Evolutionary conservation across 257 asterid genomes (phyloP).

Genomic region (Voacanga thouarsii): DNA sequence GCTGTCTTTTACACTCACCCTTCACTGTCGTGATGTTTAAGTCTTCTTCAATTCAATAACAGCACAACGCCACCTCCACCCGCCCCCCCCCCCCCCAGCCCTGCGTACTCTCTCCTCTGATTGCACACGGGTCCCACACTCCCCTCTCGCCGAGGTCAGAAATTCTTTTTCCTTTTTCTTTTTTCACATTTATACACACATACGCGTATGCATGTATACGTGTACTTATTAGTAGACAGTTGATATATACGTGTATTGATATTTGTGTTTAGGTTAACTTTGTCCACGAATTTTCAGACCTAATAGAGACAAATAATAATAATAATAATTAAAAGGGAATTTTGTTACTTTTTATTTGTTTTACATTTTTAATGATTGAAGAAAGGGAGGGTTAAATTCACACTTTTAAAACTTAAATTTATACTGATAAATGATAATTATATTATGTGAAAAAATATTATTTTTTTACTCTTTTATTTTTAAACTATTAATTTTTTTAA

Average conservation of each 20-base stretch:
- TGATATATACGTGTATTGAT: neutral
- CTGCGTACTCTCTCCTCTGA: neutral
- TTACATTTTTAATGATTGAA: too few species aligned
- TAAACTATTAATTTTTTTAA: too few species aligned
- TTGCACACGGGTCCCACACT: slow-evolving; percentile 39
- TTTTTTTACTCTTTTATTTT: too few species aligned
- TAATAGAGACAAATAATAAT: too few species aligned
- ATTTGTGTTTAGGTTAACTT: too few species aligned
- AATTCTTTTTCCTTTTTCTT: neutral
- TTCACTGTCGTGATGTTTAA: slow-evolving; percentile 76
- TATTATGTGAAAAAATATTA: too few species aligned
- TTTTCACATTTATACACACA: neutral
- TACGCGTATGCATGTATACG: slow-evolving; percentile 6
- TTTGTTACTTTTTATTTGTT: too few species aligned
- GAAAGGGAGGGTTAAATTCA: too few species aligned
- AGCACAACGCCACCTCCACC: slow-evolving; percentile 10
- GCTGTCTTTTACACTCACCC: slow-evolving; percentile 61
- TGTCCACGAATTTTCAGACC: too few species aligned
- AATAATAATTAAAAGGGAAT: too few species aligned
- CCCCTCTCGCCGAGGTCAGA: slow-evolving; percentile 33
- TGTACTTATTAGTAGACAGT: neutral
- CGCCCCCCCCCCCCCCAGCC: slow-evolving; percentile 11
- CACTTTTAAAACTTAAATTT: too few species aligned
- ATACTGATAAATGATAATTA: too few species aligned
- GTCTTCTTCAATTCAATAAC: slow-evolving; percentile 39